A percentile compares a stretch with the other conserved stretches of the same genome.
Evolutionary conservation across 495 filamentous ascomycete genomes (phyloP).

Genomic region (Apodospora peruviana): DNA sequence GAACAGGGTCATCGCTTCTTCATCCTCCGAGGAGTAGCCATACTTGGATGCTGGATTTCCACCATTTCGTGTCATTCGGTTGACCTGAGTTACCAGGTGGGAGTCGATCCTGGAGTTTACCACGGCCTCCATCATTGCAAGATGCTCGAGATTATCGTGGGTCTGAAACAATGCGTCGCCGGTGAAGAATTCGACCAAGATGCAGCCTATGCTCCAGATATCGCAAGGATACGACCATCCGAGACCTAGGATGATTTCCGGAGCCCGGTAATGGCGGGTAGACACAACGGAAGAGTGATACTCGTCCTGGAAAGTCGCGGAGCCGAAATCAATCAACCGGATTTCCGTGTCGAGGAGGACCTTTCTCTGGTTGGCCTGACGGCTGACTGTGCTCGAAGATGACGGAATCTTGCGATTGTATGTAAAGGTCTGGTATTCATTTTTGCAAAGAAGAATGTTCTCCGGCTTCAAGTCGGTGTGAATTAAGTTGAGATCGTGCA

Average conservation of each 20-base stretch:
- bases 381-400: conserved; percentile 67
- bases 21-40: too few relatives aligned
- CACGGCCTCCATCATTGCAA: conserved; percentile 99
- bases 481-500: conserved; percentile 96
- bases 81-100: conserved; percentile 70
- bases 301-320: conserved; percentile 96
- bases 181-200: conserved; percentile 97
- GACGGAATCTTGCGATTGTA: conserved; percentile 94
- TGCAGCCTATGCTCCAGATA: conserved; percentile 99
- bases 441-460: conserved; percentile 92
- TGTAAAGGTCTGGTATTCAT: conserved; percentile 88
- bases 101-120: conserved; percentile 69
- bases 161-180: conserved; percentile 97
- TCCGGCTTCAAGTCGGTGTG: conserved; percentile 98
- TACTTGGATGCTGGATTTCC: conserved; percentile 79
- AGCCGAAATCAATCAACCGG: conserved; percentile 94
- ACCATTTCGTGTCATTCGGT: conserved; percentile 56
- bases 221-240: conserved; percentile 98
- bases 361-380: conserved; percentile 77
- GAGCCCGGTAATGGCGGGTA: conserved; percentile 91
- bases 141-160: conserved; percentile 94
- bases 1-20: neutral
- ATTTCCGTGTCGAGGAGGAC: conserved; percentile 95
- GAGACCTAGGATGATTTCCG: conserved; percentile 93
- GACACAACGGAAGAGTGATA: conserved; percentile 97